Evolutionary conservation across 2,329 filamentous ascomycete species (phyloP).

Genomic region (Diaporthe aspalathi): DNA sequence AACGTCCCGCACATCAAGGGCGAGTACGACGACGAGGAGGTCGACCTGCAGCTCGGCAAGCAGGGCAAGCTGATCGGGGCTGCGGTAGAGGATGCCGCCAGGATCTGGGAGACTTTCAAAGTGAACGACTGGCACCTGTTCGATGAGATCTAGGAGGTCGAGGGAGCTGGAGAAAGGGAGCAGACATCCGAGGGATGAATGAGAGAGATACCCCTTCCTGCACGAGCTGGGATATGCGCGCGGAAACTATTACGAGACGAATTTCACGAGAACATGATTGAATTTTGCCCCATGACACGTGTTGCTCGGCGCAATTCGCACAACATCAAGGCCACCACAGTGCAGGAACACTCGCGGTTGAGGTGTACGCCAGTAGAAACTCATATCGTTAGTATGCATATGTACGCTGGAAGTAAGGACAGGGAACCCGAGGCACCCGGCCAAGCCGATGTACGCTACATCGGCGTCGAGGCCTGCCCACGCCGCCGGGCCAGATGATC

Average conservation of each 20-base stretch:
- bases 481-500: neutral
- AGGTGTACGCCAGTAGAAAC: neutral
- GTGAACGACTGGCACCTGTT: conserved; percentile 87
- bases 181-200: neutral
- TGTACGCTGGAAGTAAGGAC: neutral
- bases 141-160: conserved; percentile 50
- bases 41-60: conserved; percentile 74
- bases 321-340: neutral
- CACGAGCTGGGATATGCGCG: conserved; percentile 7
- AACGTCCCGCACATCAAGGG: conserved; percentile 87
- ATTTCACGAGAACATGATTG: conserved; percentile 32
- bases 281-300: neutral
- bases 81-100: conserved; percentile 73
- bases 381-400: neutral
- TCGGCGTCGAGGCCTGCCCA: too few relatives aligned
- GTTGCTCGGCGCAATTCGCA: neutral
- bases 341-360: too few relatives aligned
- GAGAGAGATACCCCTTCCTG: conserved; percentile 37
- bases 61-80: conserved; percentile 76
- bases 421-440: neutral
- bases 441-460: neutral
- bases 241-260: conserved; percentile 23
- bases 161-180: neutral
- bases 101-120: conserved; percentile 78
- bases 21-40: conserved; percentile 78